Evolutionary conservation across 2,329 filamentous ascomycete genomes (phyloP), one percentile per base, ranked within the genome.

Genomic region (Fusarium mangiferae): DNA sequence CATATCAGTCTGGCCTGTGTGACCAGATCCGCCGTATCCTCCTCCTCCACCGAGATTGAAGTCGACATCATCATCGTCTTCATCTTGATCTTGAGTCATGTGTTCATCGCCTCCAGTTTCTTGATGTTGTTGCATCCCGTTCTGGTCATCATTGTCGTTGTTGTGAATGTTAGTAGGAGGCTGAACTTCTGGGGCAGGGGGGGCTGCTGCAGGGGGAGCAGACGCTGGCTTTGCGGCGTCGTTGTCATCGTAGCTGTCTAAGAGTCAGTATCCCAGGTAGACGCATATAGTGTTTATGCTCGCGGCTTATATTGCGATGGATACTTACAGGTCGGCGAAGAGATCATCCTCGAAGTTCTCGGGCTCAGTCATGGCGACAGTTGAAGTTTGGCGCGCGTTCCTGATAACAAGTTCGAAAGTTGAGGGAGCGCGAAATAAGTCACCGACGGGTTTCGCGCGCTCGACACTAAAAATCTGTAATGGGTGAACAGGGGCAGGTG

Each of bases 311-410:
- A 26, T 18, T 30, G 11, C 30, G 39, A n/a, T 13, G 41, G 15
- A 28, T 39, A 76, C 94, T 85, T 87, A 98, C 95, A 98, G 90
- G 85, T 98, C 95, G 79, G 95, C 95, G 84, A 98, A 98, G 84
- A 98, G 93, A 88, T 98, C 95, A 80, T 98, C 95, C 78, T 98
- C 95, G 77, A 94, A 91, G 76, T 94, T 93, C 80, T 95, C 93
- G 60, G 89, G 87, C 79, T 96, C 94, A 54, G 93, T 90, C 94
- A 96, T 96, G 78, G 73, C 77, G 68, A 74, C n/a, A 55, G 66
- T 61, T 57, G 49, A 52, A 28, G 39, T 46, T 57, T 56, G 62
- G 59, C 62, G 69, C 66, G 56, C 48, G 45, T 62, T 59, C 30
- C 49, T 62, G 51, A 71, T 48, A 57, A 67, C 48, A 51, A 75